Evolutionary conservation across 495 filamentous ascomycete genomes (phyloP), one percentile per base, ranked within the genome.

Genomic region (Trichoderma reesei): DNA sequence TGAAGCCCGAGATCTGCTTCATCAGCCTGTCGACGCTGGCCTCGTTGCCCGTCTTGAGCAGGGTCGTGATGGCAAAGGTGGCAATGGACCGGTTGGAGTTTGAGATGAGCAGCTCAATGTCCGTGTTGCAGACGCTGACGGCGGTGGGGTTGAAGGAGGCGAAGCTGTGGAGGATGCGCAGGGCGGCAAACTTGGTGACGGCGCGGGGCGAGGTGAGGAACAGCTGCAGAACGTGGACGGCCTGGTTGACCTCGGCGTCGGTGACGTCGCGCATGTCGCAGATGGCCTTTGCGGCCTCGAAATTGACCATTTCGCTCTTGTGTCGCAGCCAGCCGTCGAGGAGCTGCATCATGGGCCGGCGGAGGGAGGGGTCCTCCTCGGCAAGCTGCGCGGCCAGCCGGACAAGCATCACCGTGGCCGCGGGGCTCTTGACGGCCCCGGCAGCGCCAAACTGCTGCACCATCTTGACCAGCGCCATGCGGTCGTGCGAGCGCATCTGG

Each of bases 251-350:
- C 73, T 99, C 94, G 51, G 85, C 86, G 70, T 99, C 95, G 44
- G 89, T 90, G 44, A 97, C 89, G 75, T 98, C 91, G 60, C 86
- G 85, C 82, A 98, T 87, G 69, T 93, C 89, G 75, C 91, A 95
- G 72, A 99, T 96, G 26, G 93, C 91, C 80, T 98, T 98, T 31
- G 94, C 95, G 62, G 94, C 94, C 78, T 99, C 94, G 69, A 99
- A 98, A 77, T 97, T 99, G 74, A 98, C 95, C 95, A 99, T 98
- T 72, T 99, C 94, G 72, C 92, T 92, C 85, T 99, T 99, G 75
- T 99, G 92, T 73, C 94, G 85, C 71, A 96, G 83, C 92, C 92
- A 96, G 69, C 92, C 91, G 76, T 97, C 92, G 73, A 97, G 82
- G 71, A 97, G 84, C 74, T 89, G 85, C 85, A 95, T 91, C 92